Conservation (phyloP, 768 basidiomycete species). For the Hypsizygus marmoreus region DNA sequence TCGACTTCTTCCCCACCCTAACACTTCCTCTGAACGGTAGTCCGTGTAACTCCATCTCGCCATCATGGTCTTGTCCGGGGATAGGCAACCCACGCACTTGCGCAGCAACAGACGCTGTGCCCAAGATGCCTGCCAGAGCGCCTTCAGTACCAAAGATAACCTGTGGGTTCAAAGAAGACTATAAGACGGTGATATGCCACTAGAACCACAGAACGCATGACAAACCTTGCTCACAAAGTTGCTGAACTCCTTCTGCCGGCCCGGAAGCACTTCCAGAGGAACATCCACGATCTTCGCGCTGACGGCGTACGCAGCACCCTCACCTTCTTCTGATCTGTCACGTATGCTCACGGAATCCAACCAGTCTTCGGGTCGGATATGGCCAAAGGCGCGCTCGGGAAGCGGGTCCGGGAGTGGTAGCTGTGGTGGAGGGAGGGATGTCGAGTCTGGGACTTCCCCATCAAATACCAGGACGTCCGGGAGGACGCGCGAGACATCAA, state of each 20-base stretch:
- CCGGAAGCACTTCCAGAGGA: constrained; percentile 76
- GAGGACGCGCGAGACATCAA: constrained; percentile 64
- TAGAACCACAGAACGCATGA: constrained; percentile 2
- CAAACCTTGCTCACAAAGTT: constrained; percentile 75
- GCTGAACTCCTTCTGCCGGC: constrained; percentile 75
- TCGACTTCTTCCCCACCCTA: constrained; percentile 57
- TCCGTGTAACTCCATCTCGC: constrained; percentile 60
- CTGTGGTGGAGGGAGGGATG: constrained; percentile 24
- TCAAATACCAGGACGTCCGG: constrained; percentile 83
- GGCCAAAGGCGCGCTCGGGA: constrained; percentile 74
- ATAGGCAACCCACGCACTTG: constrained; percentile 63
- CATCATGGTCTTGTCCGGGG: constrained; percentile 26
- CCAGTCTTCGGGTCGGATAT: constrained; percentile 74
- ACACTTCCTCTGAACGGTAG: constrained; percentile 72
- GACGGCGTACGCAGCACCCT: constrained; percentile 59
- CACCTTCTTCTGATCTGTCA: constrained; percentile 42
- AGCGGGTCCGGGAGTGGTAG: constrained; percentile 66
- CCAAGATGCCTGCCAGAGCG: constrained; percentile 68
- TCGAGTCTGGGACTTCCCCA: constrained; percentile 53
- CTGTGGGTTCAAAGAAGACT: constrained; percentile 32
- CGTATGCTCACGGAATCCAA: constrained; percentile 45
- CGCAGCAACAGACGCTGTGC: constrained; percentile 61
- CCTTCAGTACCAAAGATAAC: constrained; percentile 69
- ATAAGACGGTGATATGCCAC: constrained; percentile 3
- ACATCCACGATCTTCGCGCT: constrained; percentile 71